phyloP scores from a whole-genome alignment of 2,329 filamentous ascomycete species.

The Dactylellina sp. region DNA sequence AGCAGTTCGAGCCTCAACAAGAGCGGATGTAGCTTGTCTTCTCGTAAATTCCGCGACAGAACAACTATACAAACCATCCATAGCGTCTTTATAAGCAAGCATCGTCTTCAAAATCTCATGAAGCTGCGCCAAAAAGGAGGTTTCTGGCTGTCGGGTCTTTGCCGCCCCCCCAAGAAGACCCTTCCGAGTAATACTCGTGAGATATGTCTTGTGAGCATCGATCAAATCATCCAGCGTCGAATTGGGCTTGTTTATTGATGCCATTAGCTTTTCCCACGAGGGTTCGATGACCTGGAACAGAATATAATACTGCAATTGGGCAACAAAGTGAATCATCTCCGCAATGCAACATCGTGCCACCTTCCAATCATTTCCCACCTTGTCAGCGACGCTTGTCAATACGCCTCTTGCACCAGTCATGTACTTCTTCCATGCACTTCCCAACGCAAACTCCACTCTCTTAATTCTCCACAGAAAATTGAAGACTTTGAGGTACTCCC shows the following conservation, averaged over 20 bases:
- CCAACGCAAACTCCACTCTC: conserved; percentile 92
- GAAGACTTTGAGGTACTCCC: conserved; percentile 98
- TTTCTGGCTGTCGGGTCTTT: conserved; percentile 70
- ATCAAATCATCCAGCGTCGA: conserved; percentile 96
- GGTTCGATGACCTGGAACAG: conserved; percentile 98
- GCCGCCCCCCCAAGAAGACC: conserved; percentile 77
- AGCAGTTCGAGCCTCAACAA: conserved; percentile 75
- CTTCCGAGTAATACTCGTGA: conserved; percentile 95
- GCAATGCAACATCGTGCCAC: conserved; percentile 86
- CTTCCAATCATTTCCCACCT: conserved; percentile 86
- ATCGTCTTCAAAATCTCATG: conserved; percentile 93
- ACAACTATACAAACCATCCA: conserved; percentile 94
- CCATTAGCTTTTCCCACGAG: conserved; percentile 90
- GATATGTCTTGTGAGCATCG: conserved; percentile 86
- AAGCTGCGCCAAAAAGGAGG: conserved; percentile 87
- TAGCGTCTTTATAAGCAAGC: conserved; percentile 90
- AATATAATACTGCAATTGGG: conserved; percentile 98
- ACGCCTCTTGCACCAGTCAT: conserved; percentile 97
- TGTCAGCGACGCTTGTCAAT: conserved; percentile 78
- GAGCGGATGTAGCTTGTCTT: conserved; percentile 84
- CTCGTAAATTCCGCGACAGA: conserved; percentile 93
- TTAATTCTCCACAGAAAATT: conserved; percentile 99
- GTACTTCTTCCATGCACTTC: conserved; percentile 90
- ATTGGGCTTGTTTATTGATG: conserved; percentile 82
- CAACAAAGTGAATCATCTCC: conserved; percentile 98